phyloP scores from a whole-genome alignment of 345 rosid species.

The Populus ilicifolia region DNA sequence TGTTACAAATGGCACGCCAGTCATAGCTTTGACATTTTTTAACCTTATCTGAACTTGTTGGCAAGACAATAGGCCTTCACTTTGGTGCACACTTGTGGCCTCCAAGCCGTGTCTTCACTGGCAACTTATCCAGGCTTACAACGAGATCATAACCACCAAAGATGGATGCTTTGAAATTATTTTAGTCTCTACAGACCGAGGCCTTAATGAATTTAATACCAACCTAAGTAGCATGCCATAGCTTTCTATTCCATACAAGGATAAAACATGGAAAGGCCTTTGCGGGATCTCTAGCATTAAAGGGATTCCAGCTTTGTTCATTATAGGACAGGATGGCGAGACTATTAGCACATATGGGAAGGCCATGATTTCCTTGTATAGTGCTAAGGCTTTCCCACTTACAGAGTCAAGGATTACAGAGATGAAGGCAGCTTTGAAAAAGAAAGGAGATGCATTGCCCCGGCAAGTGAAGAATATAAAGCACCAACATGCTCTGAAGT shows the following conservation, averaged over 20 bases:
- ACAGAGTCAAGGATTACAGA: conserved; percentile 51
- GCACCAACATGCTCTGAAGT: conserved; percentile 59
- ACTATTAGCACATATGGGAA: conserved; percentile 53
- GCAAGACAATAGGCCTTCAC: conserved; percentile 73
- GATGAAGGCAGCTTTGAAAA: conserved; percentile 48
- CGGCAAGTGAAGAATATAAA: conserved; percentile 48
- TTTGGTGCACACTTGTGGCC: conserved; percentile 80
- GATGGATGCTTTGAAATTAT: conserved; percentile 49
- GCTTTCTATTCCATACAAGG: conserved; percentile 74
- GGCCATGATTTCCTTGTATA: conserved; percentile 52
- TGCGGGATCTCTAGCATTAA: conserved; percentile 65
- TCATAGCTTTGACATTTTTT: background rate
- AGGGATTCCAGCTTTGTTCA: conserved; percentile 60
- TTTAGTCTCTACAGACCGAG: conserved; percentile 65
- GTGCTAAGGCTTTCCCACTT: conserved; percentile 64
- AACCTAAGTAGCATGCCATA: conserved; percentile 62
- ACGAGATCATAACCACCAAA: conserved; percentile 31
- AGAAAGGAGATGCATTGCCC: conserved; percentile 64
- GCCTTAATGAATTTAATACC: conserved; percentile 48
- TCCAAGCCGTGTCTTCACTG: conserved; percentile 64
- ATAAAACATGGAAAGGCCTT: conserved; percentile 54
- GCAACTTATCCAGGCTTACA: conserved; percentile 55
- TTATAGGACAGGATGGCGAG: conserved; percentile 66
- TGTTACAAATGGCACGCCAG: background rate
- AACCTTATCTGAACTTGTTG: conserved; percentile 50